Conservation (phyloP, 495 filamentous ascomycete genomes). For the Aspergillus hancockii region DNA sequence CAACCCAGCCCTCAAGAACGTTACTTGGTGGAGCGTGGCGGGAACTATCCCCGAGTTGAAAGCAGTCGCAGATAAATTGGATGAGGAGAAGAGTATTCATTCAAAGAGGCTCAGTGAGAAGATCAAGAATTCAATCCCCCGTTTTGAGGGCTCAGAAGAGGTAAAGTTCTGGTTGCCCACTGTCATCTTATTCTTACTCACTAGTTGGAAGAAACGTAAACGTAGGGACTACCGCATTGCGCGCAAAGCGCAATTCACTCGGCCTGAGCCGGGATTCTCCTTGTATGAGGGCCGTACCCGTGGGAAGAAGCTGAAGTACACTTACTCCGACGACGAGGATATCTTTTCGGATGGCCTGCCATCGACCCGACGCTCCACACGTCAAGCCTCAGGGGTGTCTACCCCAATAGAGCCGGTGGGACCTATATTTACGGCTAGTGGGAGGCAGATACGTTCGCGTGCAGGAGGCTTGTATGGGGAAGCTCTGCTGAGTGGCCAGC, state of each 20-base stretch:
- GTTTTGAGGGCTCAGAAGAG: constrained; percentile 94
- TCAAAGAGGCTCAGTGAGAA: constrained; percentile 73
- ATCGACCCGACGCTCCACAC: constrained; percentile 67
- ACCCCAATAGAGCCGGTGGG: constrained; percentile 68
- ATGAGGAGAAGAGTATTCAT: constrained; percentile 75
- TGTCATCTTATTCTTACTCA: constrained; percentile 30
- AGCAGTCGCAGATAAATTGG: constrained; percentile 69
- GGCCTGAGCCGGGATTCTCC: constrained; percentile 87
- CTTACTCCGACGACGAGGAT: constrained; percentile 88
- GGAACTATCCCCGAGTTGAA: constrained; percentile 87
- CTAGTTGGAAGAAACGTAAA: constrained; percentile 70
- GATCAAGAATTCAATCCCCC: constrained; percentile 79
- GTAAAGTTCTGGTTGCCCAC: constrained; percentile 44
- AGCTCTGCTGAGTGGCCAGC: constrained; percentile 58
- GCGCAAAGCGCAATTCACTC: constrained; percentile 83
- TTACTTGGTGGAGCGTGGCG: constrained; percentile 90
- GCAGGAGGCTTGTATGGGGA: constrained; percentile 81
- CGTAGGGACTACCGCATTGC: constrained; percentile 87
- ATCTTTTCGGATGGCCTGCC: constrained; percentile 70
- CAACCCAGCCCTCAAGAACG: constrained; percentile 73
- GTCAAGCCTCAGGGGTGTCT: constrained; percentile 65
- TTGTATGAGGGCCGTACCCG: constrained; percentile 95
- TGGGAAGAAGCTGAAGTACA: constrained; percentile 94
- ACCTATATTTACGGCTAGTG: constrained; percentile 88
- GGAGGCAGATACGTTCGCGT: constrained; percentile 78